Conservation (phyloP, 148 eudicot species). For the Polygonum maritimum region DNA sequence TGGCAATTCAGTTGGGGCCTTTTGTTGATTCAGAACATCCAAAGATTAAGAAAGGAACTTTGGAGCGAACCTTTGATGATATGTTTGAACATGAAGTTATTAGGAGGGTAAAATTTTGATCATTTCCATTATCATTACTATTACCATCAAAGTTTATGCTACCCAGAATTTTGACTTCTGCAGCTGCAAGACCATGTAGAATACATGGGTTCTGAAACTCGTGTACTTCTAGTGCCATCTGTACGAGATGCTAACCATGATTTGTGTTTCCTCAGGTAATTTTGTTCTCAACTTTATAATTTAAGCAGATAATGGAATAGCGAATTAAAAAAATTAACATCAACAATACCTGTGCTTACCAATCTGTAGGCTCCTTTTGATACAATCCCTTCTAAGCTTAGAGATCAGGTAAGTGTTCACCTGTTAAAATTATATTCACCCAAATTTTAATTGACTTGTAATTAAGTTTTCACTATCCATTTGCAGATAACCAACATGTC, state of each 20-base stretch:
- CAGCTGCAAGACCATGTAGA: slow-evolving; percentile 96
- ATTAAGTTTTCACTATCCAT: not conserved
- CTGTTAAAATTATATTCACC: not conserved
- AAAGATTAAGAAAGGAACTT: slow-evolving; percentile 65
- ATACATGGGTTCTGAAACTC: slow-evolving; percentile 84
- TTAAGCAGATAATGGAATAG: not conserved
- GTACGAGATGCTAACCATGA: slow-evolving; percentile 89
- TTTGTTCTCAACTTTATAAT: not conserved
- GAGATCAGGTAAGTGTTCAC: slow-evolving; percentile 51
- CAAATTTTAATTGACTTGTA: not conserved
- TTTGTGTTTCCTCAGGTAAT: slow-evolving; percentile 93
- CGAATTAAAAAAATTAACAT: not conserved
- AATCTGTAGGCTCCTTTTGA: slow-evolving; percentile 79
- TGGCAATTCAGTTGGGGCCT: slow-evolving; percentile 66
- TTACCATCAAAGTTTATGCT: not conserved
- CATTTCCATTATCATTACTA: not conserved
- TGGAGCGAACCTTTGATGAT: slow-evolving; percentile 69
- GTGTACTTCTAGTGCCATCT: slow-evolving; percentile 83
- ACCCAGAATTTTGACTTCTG: slow-evolving; percentile 9
- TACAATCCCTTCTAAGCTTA: slow-evolving; percentile 39
- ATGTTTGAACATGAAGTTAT: slow-evolving; percentile 68
- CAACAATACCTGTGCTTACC: slow-evolving; percentile 4
- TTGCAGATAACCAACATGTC: slow-evolving; percentile 68
- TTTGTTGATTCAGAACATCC: slow-evolving; percentile 98
- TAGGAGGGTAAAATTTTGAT: slow-evolving; percentile 48